phyloP scores from a whole-genome alignment of 257 asterid genomes.

The Salvia rosmarinus region DNA sequence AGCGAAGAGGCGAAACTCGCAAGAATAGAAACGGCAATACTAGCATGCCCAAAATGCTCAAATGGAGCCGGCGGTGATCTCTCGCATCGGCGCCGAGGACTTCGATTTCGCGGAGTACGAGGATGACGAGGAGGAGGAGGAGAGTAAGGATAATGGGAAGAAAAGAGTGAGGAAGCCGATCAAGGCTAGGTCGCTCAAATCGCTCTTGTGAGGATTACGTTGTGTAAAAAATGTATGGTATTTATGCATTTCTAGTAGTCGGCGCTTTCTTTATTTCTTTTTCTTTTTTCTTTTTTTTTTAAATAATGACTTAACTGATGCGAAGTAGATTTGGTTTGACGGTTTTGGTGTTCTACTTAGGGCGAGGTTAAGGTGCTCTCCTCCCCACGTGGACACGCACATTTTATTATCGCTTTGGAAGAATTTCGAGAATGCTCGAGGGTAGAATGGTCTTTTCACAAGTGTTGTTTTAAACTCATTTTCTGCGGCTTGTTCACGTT shows the following conservation, averaged over 20 bases:
- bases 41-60: not conserved
- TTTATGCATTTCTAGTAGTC: not conserved
- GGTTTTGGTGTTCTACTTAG: constrained; percentile 27
- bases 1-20: constrained; percentile 47
- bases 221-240: constrained; percentile 17
- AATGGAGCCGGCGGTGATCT: not conserved
- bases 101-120: constrained; percentile 41
- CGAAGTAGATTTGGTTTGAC: constrained; percentile 7
- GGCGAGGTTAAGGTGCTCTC: constrained; percentile 34
- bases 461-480: not conserved
- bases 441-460: constrained; percentile 34
- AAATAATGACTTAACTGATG: not conserved
- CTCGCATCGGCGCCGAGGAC: constrained; percentile 28
- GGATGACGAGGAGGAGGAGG: constrained; percentile 36
- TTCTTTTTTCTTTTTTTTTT: not conserved
- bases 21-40: not conserved
- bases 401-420: constrained; percentile 28
- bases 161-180: constrained; percentile 64
- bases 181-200: constrained; percentile 74
- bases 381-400: constrained; percentile 22
- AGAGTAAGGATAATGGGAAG: constrained; percentile 27
- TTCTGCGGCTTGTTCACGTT: too few relatives aligned
- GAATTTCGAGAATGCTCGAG: constrained; percentile 28
- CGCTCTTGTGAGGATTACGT: constrained; percentile 55
- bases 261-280: not conserved